These are phyloP conservation scores for Lichtheimia ornata DNA, from an alignment of 371 early-diverging fungal species.

Conservation along the genomic window DNA sequence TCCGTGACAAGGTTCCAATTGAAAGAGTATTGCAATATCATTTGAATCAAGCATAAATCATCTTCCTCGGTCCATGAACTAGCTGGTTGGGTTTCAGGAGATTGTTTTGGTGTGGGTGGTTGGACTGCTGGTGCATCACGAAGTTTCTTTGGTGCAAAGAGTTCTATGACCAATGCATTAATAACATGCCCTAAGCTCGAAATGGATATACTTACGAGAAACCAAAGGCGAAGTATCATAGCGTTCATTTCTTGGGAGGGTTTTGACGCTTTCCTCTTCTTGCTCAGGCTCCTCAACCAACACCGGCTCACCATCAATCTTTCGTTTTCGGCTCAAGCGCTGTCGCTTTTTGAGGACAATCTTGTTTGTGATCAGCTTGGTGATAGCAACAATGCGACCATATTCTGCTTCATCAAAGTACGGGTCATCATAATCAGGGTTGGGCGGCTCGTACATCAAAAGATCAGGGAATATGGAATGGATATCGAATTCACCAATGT, in stretches of 20 bases:
- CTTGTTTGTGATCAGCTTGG: slow-evolving; percentile 43
- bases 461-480: slow-evolving; percentile 47
- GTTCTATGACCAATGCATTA: slow-evolving; percentile 18
- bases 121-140: slow-evolving; percentile 47
- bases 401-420: slow-evolving; percentile 49
- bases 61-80: slow-evolving; percentile 72
- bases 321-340: slow-evolving; percentile 43
- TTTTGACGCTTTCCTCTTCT: slow-evolving; percentile 35
- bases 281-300: slow-evolving; percentile 28
- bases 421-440: slow-evolving; percentile 46
- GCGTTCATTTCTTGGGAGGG: slow-evolving; percentile 32
- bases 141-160: slow-evolving; percentile 52
- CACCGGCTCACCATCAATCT: slow-evolving; percentile 33
- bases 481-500: slow-evolving; percentile 29
- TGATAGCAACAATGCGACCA: slow-evolving; percentile 38
- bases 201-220: slow-evolving; percentile 25
- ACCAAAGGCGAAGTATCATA: slow-evolving; percentile 23
- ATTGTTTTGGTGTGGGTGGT: slow-evolving; percentile 48
- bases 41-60: slow-evolving; percentile 59
- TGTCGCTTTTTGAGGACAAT: slow-evolving; percentile 40
- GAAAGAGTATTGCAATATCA: slow-evolving; percentile 60
- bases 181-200: not conserved
- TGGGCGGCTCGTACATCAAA: slow-evolving; percentile 49
- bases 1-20: slow-evolving; percentile 76
- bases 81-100: slow-evolving; percentile 17